Evolutionary conservation across 805 yeast species (phyloP).

Genomic region (Cyberlindnera euphorbiiphila): DNA sequence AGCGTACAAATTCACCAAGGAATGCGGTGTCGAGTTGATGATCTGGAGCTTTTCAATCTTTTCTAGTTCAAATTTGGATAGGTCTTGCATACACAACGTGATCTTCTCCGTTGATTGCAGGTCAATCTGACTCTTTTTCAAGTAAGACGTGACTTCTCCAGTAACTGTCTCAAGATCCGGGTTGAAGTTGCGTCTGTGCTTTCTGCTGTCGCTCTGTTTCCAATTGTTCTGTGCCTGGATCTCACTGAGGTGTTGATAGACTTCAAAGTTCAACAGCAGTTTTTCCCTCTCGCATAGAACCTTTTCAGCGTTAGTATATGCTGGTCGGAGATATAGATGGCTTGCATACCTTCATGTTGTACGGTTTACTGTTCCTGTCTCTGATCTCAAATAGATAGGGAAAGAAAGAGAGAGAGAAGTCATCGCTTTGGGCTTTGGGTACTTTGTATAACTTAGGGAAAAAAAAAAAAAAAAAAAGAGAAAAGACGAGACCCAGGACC

Average conservation of each 20-base stretch:
- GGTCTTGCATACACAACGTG: slow-evolving; percentile 27
- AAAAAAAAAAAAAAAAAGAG: no score
- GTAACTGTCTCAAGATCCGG: slow-evolving; percentile 35
- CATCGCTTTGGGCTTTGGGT: no score
- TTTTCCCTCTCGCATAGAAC: slow-evolving; percentile 46
- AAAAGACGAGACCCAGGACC: no score
- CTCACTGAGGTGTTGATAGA: slow-evolving; percentile 43
- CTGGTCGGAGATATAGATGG: background rate
- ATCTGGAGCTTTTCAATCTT: slow-evolving; percentile 84
- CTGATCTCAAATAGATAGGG: background rate
- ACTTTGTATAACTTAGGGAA: no score
- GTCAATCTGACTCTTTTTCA: slow-evolving; percentile 15
- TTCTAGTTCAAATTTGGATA: slow-evolving; percentile 51
- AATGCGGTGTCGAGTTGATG: slow-evolving; percentile 73
- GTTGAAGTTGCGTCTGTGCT: slow-evolving; percentile 28
- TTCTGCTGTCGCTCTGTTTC: slow-evolving; percentile 23
- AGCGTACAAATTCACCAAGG: slow-evolving; percentile 73
- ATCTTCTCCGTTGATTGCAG: slow-evolving; percentile 28
- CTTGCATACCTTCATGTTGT: slow-evolving; percentile 1
- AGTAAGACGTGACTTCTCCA: slow-evolving; percentile 28
- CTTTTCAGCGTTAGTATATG: background rate
- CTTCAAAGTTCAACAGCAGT: slow-evolving; percentile 56
- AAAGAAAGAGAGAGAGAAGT: background rate
- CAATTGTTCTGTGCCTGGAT: slow-evolving; percentile 37
- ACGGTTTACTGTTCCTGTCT: no score